Percentiles rank a stretch among this genome's conserved stretches.
These are phyloP conservation scores for Mycena latifolia DNA, from an alignment of 768 basidiomycete species.

Conservation along the genomic window DNA sequence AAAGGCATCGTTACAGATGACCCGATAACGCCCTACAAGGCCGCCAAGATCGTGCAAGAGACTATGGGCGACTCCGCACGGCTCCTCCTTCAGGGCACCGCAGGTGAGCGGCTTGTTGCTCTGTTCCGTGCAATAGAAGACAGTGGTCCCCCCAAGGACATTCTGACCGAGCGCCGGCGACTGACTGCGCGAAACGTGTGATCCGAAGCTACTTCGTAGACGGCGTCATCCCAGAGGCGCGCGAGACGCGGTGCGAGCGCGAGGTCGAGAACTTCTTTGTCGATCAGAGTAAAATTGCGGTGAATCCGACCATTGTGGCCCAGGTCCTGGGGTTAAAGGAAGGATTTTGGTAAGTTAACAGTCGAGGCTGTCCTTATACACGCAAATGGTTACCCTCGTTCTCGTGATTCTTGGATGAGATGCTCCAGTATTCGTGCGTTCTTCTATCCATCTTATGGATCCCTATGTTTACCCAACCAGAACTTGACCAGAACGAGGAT, in stretches of 20 bases:
- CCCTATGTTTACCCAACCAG: no score
- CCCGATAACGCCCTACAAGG: conserved; percentile 31
- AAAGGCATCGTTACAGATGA: no score
- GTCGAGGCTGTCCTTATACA: no score
- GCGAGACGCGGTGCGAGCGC: conserved; percentile 23
- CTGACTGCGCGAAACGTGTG: conserved; percentile 24
- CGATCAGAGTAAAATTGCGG: not conserved
- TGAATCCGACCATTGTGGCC: no score
- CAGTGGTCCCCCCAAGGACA: conserved; percentile 21
- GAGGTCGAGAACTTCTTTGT: conserved; percentile 26
- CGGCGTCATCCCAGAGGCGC: conserved; percentile 15
- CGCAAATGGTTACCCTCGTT: no score
- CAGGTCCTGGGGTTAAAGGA: no score
- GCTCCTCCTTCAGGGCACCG: conserved; percentile 28
- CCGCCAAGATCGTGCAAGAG: conserved; percentile 23
- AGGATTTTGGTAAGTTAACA: no score
- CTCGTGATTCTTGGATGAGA: no score
- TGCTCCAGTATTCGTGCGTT: no score
- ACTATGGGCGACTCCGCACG: conserved; percentile 34
- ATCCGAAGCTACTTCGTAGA: conserved; percentile 27
- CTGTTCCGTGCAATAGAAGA: not conserved
- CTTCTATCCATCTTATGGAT: no score
- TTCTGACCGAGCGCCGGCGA: conserved; percentile 29
- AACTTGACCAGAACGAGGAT: no score
- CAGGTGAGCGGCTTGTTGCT: conserved; percentile 11